Base-by-base conservation (phyloP, 768 basidiomycete species). In the Macrolepiota dolichaula region DNA sequence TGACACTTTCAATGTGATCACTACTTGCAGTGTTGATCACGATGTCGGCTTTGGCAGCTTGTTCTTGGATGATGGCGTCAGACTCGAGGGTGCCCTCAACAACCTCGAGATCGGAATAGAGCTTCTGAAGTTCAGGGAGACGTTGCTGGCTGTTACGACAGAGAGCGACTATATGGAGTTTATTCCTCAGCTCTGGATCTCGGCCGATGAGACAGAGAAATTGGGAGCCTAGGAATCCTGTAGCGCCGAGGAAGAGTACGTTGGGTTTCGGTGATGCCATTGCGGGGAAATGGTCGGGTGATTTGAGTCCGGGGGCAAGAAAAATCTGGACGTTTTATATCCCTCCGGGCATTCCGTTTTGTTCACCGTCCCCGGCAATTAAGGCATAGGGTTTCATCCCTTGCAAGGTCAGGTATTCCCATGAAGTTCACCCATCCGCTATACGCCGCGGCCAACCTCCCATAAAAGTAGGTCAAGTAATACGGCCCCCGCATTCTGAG, bases 21-120 rank as follows among this genome's bases (percentile, higher is more conserved):
- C 58, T 59, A 19, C 40, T 59, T 11, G 58, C 58, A 29, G 51
- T 19, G 17, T 59, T 59, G 25, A 59, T 42, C 2, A 59, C 51
- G 19, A 52, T 32, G 17, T 59, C 58, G 9, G 58, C 50, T 52
- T 52, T 59, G 24, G 27, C 36, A 19, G 38, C 37, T 27, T 59
- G 51, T 40, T 59, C 58, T 52, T 59, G 58, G 37, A 59, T 52
- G 25, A 52, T 52, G 24, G 51, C 29, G 25, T 59, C 51, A 3
- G 38, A 29, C 1, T 59, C 51, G 4, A 59, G 42, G 32, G 38
- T 42, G 24, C 50, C 50, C 25, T 59, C 58, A 12, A 59, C 58
- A 29, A 46, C 40, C 29, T 51, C 51, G 4, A 59, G 17, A 15
- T 59, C 58, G 17, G 24, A 4, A n/a, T 52, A 59, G 10, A 59